A percentile compares a stretch with the other conserved stretches of the same genome.
Conservation (phyloP, 192 early-diverging fungal species). For the Polychytrium aggregatum region DNA sequence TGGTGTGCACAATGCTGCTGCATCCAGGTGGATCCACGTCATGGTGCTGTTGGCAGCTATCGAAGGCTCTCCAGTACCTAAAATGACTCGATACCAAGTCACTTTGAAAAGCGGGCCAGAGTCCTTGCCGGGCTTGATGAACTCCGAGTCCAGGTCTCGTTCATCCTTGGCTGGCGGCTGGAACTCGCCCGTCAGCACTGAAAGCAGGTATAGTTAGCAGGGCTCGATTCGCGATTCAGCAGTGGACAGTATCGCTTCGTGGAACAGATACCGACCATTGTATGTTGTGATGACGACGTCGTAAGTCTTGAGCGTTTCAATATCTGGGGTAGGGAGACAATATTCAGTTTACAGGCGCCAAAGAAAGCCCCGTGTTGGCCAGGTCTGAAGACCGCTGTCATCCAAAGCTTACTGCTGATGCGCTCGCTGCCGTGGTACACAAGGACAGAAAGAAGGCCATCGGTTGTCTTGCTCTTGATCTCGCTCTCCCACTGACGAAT, state of each 20-base stretch:
- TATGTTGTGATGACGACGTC: conserved; percentile 37
- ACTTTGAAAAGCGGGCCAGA: conserved; percentile 18
- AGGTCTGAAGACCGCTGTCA: conserved; percentile 32
- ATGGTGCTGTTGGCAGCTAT: too few relatives aligned
- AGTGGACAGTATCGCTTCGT: too few relatives aligned
- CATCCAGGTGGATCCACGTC: too few relatives aligned
- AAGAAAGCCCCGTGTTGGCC: background rate
- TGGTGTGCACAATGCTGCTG: background rate
- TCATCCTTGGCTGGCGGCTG: conserved; percentile 11
- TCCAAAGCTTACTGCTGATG: conserved; percentile 19
- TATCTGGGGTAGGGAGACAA: conserved; percentile 15
- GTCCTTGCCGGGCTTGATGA: conserved; percentile 4
- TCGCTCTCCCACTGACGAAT: conserved; percentile 67
- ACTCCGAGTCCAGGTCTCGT: conserved; percentile 9
- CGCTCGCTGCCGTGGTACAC: conserved; percentile 61
- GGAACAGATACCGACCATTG: background rate
- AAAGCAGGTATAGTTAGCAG: background rate
- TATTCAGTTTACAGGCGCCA: background rate
- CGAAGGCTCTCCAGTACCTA: too few relatives aligned
- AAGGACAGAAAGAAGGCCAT: conserved; percentile 38
- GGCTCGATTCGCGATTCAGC: background rate
- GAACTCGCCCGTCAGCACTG: conserved; percentile 20
- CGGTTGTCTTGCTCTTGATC: conserved; percentile 39
- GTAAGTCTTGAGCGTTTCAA: conserved; percentile 36
- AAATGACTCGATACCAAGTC: conserved; percentile 19